Evolutionary conservation across 176 grass and related monocot species (phyloP), one percentile per base, ranked within the genome.

Genomic region (Rhipidocladum racemiflorum): DNA sequence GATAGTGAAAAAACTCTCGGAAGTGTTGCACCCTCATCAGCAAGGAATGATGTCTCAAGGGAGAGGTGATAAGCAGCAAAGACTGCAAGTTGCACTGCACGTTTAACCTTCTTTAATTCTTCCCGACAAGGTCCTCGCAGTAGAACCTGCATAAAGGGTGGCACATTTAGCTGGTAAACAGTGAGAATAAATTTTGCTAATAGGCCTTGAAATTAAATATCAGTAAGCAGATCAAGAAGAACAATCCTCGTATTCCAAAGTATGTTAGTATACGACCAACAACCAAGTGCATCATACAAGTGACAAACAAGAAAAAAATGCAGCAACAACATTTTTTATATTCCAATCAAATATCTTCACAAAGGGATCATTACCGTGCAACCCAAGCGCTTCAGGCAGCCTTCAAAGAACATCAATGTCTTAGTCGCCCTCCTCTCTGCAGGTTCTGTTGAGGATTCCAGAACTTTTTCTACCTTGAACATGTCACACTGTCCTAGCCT

Each of bases 401-500:
- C 95, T 81, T 97, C 92, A 81, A 97, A 94, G 74, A 94, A 97
- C 95, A 97, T 97, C 86, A 97, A 76, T 56, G 90, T 94, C 82
- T 94, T 97, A 43, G 40, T 54, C 23, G 81, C 67, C 30, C 82
- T 87, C 63, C 88, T 92, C 51, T 66, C 85, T 51, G 74, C 53
- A 83, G 82, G 57, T 70, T 74, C 83, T 66, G 74, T 53, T 46
- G 78, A 39, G 56, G 38, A 85, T 83, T 91, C 80, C 27, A 76
- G 72, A 81, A 97, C 83, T 77, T 97, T 97, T 65, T 97, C 88
- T 60, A 90, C 75, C 75, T 89, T 89, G 85, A 97, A 97, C 61
- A 85, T 82, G 83, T 89, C 88, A 86, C 95, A 97, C 0, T 77
- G 77, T 35, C 95, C 95, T 70, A 97, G 80, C 54, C 68, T 90